Conservation (phyloP, 1,284 basidiomycete genomes). For the Leccinum laetum region DNA sequence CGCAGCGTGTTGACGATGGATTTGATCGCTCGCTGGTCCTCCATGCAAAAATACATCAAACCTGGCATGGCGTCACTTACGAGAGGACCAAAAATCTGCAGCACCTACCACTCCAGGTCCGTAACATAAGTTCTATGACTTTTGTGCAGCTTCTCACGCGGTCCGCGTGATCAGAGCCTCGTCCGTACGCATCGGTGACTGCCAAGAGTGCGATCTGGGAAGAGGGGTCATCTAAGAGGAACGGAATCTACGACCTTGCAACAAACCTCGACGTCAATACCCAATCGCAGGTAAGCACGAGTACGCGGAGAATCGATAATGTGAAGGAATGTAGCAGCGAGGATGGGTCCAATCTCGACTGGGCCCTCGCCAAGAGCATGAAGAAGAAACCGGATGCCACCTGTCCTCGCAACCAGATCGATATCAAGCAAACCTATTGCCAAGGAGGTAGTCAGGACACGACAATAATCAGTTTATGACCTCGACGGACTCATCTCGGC, state of each 20-base stretch:
- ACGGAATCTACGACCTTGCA: slow-evolving; percentile 10
- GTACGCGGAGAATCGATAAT: slow-evolving; percentile 88
- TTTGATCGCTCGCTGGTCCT: slow-evolving; percentile 83
- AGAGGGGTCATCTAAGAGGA: slow-evolving; percentile 7
- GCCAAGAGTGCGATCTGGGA: slow-evolving; percentile 79
- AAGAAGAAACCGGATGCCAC: slow-evolving; percentile 86
- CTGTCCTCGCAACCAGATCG: slow-evolving; percentile 78
- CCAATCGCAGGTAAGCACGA: slow-evolving; percentile 77
- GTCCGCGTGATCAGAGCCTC: slow-evolving; percentile 74
- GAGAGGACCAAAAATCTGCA: not conserved
- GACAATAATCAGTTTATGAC: slow-evolving; percentile 9
- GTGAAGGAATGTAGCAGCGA: slow-evolving; percentile 85
- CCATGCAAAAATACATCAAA: slow-evolving; percentile 92
- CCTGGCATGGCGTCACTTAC: slow-evolving; percentile 46
- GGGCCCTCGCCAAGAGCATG: slow-evolving; percentile 89
- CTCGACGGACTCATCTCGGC: slow-evolving; percentile 79
- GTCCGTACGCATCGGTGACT: slow-evolving; percentile 90
- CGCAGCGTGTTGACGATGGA: slow-evolving; percentile 85
- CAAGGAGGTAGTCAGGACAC: slow-evolving; percentile 14
- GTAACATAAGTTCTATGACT: slow-evolving; percentile 82
- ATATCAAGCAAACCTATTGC: slow-evolving; percentile 79
- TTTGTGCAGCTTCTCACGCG: slow-evolving; percentile 76
- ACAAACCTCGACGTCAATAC: slow-evolving; percentile 87
- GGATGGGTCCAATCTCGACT: slow-evolving; percentile 78
- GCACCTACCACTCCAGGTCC: slow-evolving; percentile 89